Evolutionary conservation across 1,139 yeast genomes (phyloP).

Genomic region (Yamadazyma pseudoaaseri): DNA sequence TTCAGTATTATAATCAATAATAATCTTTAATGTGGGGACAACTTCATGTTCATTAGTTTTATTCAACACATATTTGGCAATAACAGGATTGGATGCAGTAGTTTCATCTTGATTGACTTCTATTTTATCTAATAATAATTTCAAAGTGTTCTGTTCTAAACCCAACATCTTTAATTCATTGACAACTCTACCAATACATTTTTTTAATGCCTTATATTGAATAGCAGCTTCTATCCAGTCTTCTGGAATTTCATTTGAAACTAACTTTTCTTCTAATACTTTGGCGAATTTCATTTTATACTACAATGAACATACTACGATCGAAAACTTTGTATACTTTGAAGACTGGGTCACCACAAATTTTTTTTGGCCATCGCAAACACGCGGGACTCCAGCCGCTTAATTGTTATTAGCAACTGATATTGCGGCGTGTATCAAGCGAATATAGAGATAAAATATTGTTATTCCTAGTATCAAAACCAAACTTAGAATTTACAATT

Average conservation of each 20-base stretch:
- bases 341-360: no score
- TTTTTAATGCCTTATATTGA: slow-evolving; percentile 68
- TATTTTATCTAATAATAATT: slow-evolving; percentile 38
- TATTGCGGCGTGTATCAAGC: no score
- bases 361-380: no score
- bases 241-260: slow-evolving; percentile 60
- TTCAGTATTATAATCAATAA: slow-evolving; percentile 32
- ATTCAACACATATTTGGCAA: slow-evolving; percentile 43
- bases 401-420: no score
- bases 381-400: no score
- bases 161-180: slow-evolving; percentile 57
- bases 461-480: no score
- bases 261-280: slow-evolving; percentile 59
- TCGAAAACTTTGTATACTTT: no score
- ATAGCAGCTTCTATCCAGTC: slow-evolving; percentile 72
- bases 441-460: no score
- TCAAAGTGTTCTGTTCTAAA: slow-evolving; percentile 47
- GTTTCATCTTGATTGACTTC: slow-evolving; percentile 37
- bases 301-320: background rate
- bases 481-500: no score
- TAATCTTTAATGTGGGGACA: slow-evolving; percentile 38
- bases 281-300: slow-evolving; percentile 69
- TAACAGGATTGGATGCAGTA: slow-evolving; percentile 33
- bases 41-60: slow-evolving; percentile 26
- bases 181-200: slow-evolving; percentile 62